Evolutionary conservation across 495 filamentous ascomycete species (phyloP), one percentile per base, ranked within the genome.

Genomic region (Trichoderma gamsii): DNA sequence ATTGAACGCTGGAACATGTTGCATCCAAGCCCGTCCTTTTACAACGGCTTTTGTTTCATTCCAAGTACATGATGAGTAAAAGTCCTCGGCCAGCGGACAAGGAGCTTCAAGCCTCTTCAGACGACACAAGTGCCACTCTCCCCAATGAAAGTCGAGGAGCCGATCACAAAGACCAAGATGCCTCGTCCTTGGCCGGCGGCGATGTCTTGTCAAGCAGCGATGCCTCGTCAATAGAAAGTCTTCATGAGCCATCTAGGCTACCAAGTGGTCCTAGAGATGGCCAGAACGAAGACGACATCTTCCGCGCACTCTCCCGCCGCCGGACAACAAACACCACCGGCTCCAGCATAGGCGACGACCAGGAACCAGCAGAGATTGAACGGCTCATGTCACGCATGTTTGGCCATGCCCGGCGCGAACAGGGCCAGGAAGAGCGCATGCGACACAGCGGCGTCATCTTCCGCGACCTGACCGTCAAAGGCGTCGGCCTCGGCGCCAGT

Each of bases 401-500:
- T 88, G 72, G 89, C 82, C 38, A 78, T 77, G 56, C 84, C 52
- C 78, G 89, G 41, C 85, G 88, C 69, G 83, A 80, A 21, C 75
- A 84, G 9, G 89, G 87, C 0, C 84, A 90, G 67, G 89, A 90
- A 72, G 88, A 90, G 74, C 85, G 89, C 71, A 84, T 41, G 65
- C 38, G 65, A 21, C 65, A 66, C 21, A 49, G 41, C 21, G 65
- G 65, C 7, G 65, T 89, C 46, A 78, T 86, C 13, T 90, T 86
- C 78, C 86, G 82, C 66, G 79, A 86, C 66, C 74, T 90, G 4
- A 89, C 86, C 0, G 87, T 92, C 38, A 90, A 88, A 72, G 89
- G 89, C 0, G 79, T 85, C 70, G 88, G 89, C 3, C 74, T 90
- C 9, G 89, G 89, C 16, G 87, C 89, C 41, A 84, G 84, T 1